A percentile compares a stretch with the other conserved stretches of the same genome.
Conservation (phyloP, 2,329 filamentous ascomycete genomes). For the Aspergillus bombycis region DNA sequence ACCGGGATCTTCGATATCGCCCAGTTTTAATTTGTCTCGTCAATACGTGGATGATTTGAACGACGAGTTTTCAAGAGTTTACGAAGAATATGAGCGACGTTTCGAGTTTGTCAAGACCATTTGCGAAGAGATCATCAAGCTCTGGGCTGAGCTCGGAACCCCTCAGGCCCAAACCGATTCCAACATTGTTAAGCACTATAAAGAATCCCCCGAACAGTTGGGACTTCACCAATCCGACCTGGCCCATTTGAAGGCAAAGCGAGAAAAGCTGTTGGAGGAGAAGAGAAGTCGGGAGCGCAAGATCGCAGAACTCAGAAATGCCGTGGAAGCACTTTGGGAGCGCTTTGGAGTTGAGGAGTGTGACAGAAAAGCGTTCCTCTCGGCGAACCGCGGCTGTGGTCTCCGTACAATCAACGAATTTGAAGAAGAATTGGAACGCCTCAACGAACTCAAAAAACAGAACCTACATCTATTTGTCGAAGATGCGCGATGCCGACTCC, state of each 20-base stretch:
- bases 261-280: constrained; percentile 83
- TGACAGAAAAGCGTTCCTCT: constrained; percentile 83
- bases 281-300: constrained; percentile 81
- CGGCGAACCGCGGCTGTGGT: constrained; percentile 86
- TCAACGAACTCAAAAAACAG: constrained; percentile 92
- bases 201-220: constrained; percentile 89
- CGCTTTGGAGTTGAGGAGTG: constrained; percentile 80
- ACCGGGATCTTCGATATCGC: constrained; percentile 73
- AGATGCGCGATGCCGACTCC: constrained; percentile 84
- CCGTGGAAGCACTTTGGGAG: constrained; percentile 87
- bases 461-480: constrained; percentile 96
- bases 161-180: constrained; percentile 91
- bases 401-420: constrained; percentile 93
- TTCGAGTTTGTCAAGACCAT: constrained; percentile 73
- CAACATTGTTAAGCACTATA: constrained; percentile 84
- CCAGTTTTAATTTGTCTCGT: constrained; percentile 89
- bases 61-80: constrained; percentile 88
- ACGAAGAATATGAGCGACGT: constrained; percentile 91
- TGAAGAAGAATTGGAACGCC: constrained; percentile 80
- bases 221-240: constrained; percentile 90
- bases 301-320: constrained; percentile 72
- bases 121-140: constrained; percentile 83
- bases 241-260: constrained; percentile 68
- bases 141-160: constrained; percentile 95
- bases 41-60: constrained; percentile 86